Base-by-base conservation (phyloP, 371 early-diverging fungal genomes). In the Mucor indicus region DNA sequence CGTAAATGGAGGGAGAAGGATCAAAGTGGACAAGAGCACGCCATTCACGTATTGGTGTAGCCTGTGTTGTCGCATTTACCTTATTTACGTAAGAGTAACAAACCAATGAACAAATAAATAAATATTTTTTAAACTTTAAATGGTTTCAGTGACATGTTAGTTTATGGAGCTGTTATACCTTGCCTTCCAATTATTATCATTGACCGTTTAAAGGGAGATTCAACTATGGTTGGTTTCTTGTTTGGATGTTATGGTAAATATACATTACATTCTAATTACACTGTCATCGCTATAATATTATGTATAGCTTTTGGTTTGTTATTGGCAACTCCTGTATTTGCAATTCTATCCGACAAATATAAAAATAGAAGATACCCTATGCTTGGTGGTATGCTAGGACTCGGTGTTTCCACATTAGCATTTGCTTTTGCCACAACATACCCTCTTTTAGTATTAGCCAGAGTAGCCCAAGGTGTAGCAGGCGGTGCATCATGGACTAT, bases 161-260 rank as follows among this genome's bases (percentile, higher is more conserved):
- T 86, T 6, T 93, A 93, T 58, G 86, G 88, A 23, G 79, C 90
- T n/a, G 81, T 90, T 13, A 84, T 92, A 20, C 93, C 95, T 20
- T 81, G 91, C 42, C 66, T 93, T 25, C 95, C 95, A 3, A 64
- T 71, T 20, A 79, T 94, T 13, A 81, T 93, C 10, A 68, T 80
- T 43, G 77, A 85, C 9, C 62, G 76, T 15, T 69, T 82, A 38
- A 74, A 80, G 15, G 83, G 84, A 20, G 77, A 84, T 55, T 74
- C 84, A 1, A 62, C 72, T 17, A 79, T 77, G 51, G 81, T 89
- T 44, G 93, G 92, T 2, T 66, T 92, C 23, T 77, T 94, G 29
- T 86, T 94, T 61, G 91, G 88, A 5, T 81, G 79, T 53, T 92
- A 86, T 61, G 90, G 89, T 75, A 76, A 39, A 29, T 33, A 13